Conservation (phyloP, 169 alveolate species). For the Eimeria praecox region DNA sequence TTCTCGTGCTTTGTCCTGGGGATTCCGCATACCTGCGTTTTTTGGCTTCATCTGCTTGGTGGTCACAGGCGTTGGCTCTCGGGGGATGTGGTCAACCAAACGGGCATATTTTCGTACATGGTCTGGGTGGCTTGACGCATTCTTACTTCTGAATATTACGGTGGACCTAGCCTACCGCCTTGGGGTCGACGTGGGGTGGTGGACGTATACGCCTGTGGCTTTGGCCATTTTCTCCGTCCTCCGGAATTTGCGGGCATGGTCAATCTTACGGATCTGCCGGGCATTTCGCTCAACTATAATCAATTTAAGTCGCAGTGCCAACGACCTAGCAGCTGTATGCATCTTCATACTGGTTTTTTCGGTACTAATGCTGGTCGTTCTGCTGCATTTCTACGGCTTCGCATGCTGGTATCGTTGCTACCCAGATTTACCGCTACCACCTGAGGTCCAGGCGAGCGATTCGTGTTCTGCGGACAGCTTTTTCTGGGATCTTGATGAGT, state of each 20-base stretch:
- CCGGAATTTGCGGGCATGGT: conserved; percentile 65
- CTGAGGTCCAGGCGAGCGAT: conserved; percentile 68
- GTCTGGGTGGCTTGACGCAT: conserved; percentile 58
- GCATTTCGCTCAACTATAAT: conserved; percentile 47
- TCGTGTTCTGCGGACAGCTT: conserved; percentile 78
- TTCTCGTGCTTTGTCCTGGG: conserved; percentile 17
- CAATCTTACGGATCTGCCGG: conserved; percentile 51
- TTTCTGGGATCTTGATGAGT: conserved; percentile 76
- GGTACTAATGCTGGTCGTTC: conserved; percentile 48
- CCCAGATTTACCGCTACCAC: conserved; percentile 50
- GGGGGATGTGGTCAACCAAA: conserved; percentile 58
- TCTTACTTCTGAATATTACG: conserved; percentile 1
- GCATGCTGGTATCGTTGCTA: conserved; percentile 72
- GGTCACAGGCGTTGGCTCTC: conserved; percentile 28
- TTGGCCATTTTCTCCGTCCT: not conserved
- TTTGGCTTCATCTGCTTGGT: conserved; percentile 35
- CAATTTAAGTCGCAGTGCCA: conserved; percentile 53
- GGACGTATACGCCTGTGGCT: conserved; percentile 55
- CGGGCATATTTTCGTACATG: conserved; percentile 57
- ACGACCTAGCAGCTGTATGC: conserved; percentile 65
- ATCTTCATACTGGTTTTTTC: conserved; percentile 49
- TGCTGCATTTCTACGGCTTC: conserved; percentile 70
- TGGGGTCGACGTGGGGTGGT: conserved; percentile 61
- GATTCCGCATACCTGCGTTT: conserved; percentile 1
- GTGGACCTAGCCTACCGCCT: conserved; percentile 40